Percentiles rank a stretch among this genome's conserved stretches.
Evolutionary conservation across 495 filamentous ascomycete species (phyloP).

Genomic region (Aeminium ludgeri): DNA sequence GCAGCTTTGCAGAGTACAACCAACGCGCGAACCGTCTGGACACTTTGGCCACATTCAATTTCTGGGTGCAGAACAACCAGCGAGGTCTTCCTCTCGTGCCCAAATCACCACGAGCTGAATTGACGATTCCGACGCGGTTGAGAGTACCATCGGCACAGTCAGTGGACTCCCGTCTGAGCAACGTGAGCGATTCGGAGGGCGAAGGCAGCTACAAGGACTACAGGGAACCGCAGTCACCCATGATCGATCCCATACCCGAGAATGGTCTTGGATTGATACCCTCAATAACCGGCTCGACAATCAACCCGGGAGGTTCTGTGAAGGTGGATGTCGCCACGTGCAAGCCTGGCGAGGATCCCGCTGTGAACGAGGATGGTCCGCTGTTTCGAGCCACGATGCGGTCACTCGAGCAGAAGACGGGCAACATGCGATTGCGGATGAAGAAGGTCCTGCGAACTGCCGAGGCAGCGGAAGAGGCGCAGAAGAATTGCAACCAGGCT

Average conservation of each 20-base stretch:
- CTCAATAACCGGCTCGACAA: slow-evolving; percentile 25
- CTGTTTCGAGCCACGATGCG: slow-evolving; percentile 96
- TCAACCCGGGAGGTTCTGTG: slow-evolving; percentile 38
- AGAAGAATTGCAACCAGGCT: slow-evolving; percentile 68
- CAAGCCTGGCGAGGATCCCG: slow-evolving; percentile 73
- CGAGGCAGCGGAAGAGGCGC: slow-evolving; percentile 66
- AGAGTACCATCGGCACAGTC: slow-evolving; percentile 72
- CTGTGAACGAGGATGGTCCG: slow-evolving; percentile 77
- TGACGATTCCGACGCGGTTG: slow-evolving; percentile 56
- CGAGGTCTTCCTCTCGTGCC: slow-evolving; percentile 7
- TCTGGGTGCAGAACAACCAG: slow-evolving; percentile 60
- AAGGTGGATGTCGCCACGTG: slow-evolving; percentile 81
- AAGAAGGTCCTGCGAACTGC: slow-evolving; percentile 90
- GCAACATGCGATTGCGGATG: slow-evolving; percentile 81
- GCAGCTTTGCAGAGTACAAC: slow-evolving; percentile 93
- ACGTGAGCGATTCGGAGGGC: slow-evolving; percentile 34
- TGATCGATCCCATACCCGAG: slow-evolving; percentile 33
- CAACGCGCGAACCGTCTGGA: slow-evolving; percentile 76
- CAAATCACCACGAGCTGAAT: slow-evolving; percentile 47
- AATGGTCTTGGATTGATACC: slow-evolving; percentile 23
- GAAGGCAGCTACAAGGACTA: slow-evolving; percentile 34
- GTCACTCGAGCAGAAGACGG: slow-evolving; percentile 86
- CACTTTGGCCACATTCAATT: slow-evolving; percentile 78
- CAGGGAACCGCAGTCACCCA: slow-evolving; percentile 48
- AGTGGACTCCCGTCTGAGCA: slow-evolving; percentile 47